Evolutionary conservation across 1,139 yeast species (phyloP).

Genomic region (Hyphopichia burtonii): DNA sequence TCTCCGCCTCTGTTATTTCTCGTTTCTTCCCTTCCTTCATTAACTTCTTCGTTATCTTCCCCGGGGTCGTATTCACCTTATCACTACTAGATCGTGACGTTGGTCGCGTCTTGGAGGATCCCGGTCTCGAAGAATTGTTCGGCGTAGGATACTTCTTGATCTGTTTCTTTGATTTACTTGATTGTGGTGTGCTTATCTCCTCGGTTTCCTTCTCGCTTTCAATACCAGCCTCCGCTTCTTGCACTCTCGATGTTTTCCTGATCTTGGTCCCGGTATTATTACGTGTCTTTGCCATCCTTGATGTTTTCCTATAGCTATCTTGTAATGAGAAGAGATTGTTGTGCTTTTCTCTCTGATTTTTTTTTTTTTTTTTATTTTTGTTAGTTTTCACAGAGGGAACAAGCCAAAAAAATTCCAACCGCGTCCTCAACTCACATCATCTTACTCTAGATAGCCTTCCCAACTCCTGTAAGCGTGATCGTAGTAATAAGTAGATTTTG

Average conservation of each 20-base stretch:
- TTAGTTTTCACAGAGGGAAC: no score
- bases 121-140: neutral
- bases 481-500: no score
- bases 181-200: neutral
- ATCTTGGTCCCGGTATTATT: slow-evolving; percentile 3
- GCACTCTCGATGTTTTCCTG: slow-evolving; percentile 1
- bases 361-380: no score
- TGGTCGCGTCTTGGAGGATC: slow-evolving; percentile 9
- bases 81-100: neutral
- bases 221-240: slow-evolving; percentile 1
- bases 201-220: neutral
- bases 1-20: slow-evolving; percentile 31
- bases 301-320: no score
- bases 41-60: slow-evolving; percentile 3
- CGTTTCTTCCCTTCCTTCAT: neutral
- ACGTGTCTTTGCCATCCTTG: slow-evolving; percentile 11
- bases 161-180: neutral
- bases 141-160: neutral
- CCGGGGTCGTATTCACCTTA: neutral
- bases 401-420: no score
- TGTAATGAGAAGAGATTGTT: neutral
- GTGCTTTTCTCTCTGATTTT: neutral
- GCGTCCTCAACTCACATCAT: no score
- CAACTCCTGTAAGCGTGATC: no score
- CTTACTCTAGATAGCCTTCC: no score